Evolutionary conservation across 805 yeast species (phyloP).

Genomic region (Huiozyma sinensis): DNA sequence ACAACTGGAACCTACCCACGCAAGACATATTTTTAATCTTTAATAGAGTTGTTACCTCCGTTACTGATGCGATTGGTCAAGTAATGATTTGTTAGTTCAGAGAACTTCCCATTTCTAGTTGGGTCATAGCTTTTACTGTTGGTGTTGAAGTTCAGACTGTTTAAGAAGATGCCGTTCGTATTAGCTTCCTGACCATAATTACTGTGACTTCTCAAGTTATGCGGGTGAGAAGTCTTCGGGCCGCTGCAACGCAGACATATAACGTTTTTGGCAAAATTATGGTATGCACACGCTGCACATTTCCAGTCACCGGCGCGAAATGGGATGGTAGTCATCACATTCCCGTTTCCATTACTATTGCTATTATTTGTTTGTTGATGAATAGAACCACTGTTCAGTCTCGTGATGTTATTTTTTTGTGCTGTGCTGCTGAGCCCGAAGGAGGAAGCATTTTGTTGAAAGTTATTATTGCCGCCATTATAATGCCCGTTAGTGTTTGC

Average conservation of each 20-base stretch:
- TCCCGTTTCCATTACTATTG: constrained; percentile 15
- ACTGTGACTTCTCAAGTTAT: background rate
- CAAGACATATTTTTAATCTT: too few species aligned
- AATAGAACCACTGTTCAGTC: constrained; percentile 8
- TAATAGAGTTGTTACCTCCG: too few species aligned
- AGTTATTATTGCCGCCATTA: constrained; percentile 1
- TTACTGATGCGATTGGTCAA: too few species aligned
- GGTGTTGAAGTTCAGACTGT: constrained; percentile 5
- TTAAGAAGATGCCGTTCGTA: background rate
- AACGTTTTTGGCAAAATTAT: constrained; percentile 84
- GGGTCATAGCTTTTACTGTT: constrained; percentile 1
- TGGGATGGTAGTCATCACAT: constrained; percentile 46
- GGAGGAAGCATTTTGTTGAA: background rate
- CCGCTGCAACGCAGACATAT: constrained; percentile 85
- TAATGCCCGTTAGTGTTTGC: constrained; percentile 4
- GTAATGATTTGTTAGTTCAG: too few species aligned
- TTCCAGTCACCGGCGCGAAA: constrained; percentile 97
- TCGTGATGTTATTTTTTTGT: constrained; percentile 2
- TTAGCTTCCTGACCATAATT: too few species aligned
- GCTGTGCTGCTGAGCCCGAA: background rate
- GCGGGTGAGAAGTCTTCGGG: constrained; percentile 30
- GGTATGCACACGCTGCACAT: constrained; percentile 73
- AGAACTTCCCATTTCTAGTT: background rate
- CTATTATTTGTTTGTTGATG: constrained; percentile 8
- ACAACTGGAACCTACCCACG: too few species aligned